A percentile compares a stretch with the other conserved stretches of the same genome.
These are phyloP conservation scores for Monsonia emarginata DNA, from an alignment of 441 rosid species.

Conservation along the genomic window DNA sequence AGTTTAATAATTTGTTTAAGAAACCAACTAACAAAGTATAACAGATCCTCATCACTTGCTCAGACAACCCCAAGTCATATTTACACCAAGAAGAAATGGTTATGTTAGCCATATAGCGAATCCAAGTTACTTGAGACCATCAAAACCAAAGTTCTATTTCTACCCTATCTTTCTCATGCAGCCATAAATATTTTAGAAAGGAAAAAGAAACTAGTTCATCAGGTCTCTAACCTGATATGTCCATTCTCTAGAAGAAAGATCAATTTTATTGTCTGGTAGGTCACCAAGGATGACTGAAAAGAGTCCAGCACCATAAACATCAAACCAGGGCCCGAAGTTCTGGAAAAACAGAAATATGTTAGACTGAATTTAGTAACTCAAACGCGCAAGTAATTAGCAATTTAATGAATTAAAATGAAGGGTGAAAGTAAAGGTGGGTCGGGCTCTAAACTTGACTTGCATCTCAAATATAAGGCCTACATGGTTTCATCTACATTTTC, in stretches of 20 bases:
- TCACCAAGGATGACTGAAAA: conserved; percentile 27
- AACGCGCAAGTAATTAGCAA: not conserved
- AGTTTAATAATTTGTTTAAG: not conserved
- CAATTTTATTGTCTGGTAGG: conserved; percentile 18
- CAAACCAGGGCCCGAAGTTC: conserved; percentile 66
- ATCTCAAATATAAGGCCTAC: not conserved
- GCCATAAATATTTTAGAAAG: not conserved
- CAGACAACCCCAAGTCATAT: not conserved
- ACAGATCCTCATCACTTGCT: not conserved
- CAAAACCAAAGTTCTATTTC: not conserved
- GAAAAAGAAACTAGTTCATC: not conserved
- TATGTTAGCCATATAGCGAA: too few relatives aligned
- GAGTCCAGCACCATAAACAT: conserved; percentile 49
- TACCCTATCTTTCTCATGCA: not conserved
- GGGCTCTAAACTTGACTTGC: not conserved
- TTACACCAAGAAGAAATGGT: not conserved
- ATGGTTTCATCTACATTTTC: not conserved
- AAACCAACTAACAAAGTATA: not conserved
- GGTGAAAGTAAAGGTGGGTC: not conserved
- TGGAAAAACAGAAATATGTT: conserved; percentile 10
- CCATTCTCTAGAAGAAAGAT: conserved; percentile 42
- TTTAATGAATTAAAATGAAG: not conserved
- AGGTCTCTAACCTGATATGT: conserved; percentile 43
- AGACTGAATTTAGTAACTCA: not conserved
- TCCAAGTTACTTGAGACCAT: not conserved